phyloP scores from a whole-genome alignment of 768 basidiomycete genomes.

The Cystobasidium tubakii region DNA sequence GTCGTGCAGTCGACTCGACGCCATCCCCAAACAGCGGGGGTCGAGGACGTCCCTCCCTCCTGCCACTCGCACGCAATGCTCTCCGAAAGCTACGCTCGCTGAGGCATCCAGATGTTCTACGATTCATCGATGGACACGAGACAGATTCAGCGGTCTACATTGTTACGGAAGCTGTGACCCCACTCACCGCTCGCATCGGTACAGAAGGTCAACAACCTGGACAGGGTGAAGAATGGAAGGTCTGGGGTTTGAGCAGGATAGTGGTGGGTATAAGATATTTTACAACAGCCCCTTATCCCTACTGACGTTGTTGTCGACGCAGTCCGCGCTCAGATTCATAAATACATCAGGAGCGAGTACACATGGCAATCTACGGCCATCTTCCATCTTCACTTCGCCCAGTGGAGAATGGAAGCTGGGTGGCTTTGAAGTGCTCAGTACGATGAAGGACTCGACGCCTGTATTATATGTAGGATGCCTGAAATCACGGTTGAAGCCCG shows the following conservation, averaged over 20 bases:
- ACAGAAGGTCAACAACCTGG: conserved; percentile 60
- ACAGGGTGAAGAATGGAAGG: conserved; percentile 75
- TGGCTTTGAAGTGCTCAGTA: conserved; percentile 85
- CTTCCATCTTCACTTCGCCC: conserved; percentile 79
- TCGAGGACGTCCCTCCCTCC: conserved; percentile 57
- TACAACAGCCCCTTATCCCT: too few species aligned
- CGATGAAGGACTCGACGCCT: conserved; percentile 66
- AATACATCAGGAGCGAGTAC: conserved; percentile 76
- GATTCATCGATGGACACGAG: conserved; percentile 81
- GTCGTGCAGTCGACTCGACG: conserved; percentile 42
- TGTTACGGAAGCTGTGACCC: conserved; percentile 86
- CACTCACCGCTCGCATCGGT: conserved; percentile 61
- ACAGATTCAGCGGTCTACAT: conserved; percentile 80
- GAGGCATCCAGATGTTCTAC: conserved; percentile 91
- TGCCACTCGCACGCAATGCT: conserved; percentile 79
- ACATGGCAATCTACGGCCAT: conserved; percentile 70
- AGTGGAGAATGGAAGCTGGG: conserved; percentile 96
- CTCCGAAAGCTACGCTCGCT: conserved; percentile 81
- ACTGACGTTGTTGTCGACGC: background rate
- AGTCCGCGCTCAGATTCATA: conserved; percentile 85
- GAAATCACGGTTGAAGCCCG: background rate
- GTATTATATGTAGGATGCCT: conserved; percentile 64
- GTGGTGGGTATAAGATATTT: conserved; percentile 64
- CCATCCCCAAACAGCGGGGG: conserved; percentile 47
- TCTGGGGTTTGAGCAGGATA: conserved; percentile 89